These are phyloP conservation scores for Plasmodium vinckei DNA, from an alignment of 169 alveolate species.

Conservation along the genomic window DNA sequence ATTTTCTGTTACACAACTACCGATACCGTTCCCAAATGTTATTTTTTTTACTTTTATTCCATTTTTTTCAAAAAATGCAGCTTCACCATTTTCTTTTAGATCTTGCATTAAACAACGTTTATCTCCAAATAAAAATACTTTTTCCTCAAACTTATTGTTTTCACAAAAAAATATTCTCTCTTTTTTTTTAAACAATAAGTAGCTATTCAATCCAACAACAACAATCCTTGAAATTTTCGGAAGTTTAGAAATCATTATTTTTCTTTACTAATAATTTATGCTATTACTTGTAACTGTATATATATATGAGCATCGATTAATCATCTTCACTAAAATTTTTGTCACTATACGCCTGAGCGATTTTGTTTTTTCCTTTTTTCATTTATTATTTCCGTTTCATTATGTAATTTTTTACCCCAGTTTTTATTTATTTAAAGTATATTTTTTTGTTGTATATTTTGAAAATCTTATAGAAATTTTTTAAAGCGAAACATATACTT, in stretches of 20 bases:
- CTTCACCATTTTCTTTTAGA: conserved; percentile 55
- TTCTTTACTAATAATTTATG: background rate
- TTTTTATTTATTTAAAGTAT: too few species aligned
- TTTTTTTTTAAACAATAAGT: conserved; percentile 22
- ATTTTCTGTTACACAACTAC: conserved; percentile 70
- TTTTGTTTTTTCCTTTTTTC: too few species aligned
- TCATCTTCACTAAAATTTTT: too few species aligned
- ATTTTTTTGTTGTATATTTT: too few species aligned
- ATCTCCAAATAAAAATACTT: conserved; percentile 72
- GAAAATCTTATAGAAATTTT: too few species aligned
- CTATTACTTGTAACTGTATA: background rate
- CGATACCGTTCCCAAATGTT: conserved; percentile 72
- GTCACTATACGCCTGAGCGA: too few species aligned
- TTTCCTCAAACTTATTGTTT: conserved; percentile 27
- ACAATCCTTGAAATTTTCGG: conserved; percentile 15
- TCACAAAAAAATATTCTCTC: conserved; percentile 32
- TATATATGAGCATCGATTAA: too few species aligned
- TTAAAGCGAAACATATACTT: too few species aligned
- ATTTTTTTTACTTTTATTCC: conserved; percentile 66
- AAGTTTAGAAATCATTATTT: conserved; percentile 12
- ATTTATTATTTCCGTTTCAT: too few species aligned
- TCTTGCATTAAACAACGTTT: conserved; percentile 58
- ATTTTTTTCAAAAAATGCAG: conserved; percentile 47
- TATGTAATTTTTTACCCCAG: too few species aligned
- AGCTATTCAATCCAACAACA: conserved; percentile 25